These are phyloP conservation scores for Xylaria sp. DNA, from an alignment of 2,329 filamentous ascomycete species.

Conservation along the genomic window DNA sequence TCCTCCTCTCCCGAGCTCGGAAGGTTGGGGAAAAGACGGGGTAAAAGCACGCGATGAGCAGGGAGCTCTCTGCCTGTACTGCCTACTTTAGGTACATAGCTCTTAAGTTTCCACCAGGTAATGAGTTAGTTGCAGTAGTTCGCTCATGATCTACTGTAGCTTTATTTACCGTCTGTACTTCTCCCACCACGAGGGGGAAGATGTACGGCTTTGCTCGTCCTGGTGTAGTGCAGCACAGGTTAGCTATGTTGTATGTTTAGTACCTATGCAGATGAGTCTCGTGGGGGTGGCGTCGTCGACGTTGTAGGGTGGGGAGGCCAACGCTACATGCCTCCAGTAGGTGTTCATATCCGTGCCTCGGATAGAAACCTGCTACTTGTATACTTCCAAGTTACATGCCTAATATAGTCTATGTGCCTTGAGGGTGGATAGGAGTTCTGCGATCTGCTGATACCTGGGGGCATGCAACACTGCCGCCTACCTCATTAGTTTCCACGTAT, in stretches of 20 bases:
- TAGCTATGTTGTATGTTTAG: too few species aligned
- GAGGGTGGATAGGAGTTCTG: not conserved
- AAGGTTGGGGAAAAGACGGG: slow-evolving; percentile 27
- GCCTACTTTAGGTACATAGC: too few species aligned
- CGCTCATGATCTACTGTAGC: not conserved
- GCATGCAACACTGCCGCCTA: slow-evolving; percentile 19
- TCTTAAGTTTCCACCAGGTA: too few species aligned
- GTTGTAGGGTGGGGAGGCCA: slow-evolving; percentile 19
- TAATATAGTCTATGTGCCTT: slow-evolving; percentile 1
- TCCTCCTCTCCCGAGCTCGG: not conserved
- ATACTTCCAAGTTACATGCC: too few species aligned
- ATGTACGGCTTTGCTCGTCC: not conserved
- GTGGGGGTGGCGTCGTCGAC: not conserved
- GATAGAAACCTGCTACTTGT: not conserved
- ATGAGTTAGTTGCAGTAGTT: not conserved
- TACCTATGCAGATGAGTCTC: not conserved
- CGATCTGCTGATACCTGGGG: slow-evolving; percentile 20
- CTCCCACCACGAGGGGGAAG: too few species aligned
- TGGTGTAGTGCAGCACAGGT: not conserved
- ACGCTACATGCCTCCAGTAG: not conserved
- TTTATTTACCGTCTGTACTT: too few species aligned
- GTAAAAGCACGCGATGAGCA: too few species aligned
- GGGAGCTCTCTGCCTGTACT: not conserved
- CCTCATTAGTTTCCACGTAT: too few species aligned
- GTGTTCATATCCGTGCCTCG: not conserved